phyloP scores from a whole-genome alignment of 2,329 filamentous ascomycete species.

The Aureobasidium sp. region DNA sequence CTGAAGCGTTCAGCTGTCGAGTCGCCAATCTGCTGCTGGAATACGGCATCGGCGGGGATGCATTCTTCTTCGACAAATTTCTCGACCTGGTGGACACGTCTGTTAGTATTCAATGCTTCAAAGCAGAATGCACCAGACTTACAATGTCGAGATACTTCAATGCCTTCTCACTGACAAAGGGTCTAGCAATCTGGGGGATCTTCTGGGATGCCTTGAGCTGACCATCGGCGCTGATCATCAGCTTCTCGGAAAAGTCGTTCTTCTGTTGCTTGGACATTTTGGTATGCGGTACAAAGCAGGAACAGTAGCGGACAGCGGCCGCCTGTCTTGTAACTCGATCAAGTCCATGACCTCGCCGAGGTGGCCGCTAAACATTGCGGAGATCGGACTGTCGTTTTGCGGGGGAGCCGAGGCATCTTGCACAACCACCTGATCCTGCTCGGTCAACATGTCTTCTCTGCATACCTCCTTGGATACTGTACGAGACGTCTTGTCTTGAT shows the following conservation, averaged over 20 bases:
- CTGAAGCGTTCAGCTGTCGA: slow-evolving; percentile 69
- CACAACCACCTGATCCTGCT: slow-evolving; percentile 6
- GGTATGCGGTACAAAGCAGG: background rate
- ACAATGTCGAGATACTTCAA: slow-evolving; percentile 75
- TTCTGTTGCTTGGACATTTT: slow-evolving; percentile 32
- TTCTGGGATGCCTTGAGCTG: slow-evolving; percentile 44
- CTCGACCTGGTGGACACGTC: slow-evolving; percentile 55
- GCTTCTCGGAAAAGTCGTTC: slow-evolving; percentile 28
- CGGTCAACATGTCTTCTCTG: background rate
- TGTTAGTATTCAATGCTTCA: background rate
- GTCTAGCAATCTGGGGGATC: slow-evolving; percentile 52
- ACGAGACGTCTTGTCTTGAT: background rate
- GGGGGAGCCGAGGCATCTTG: slow-evolving; percentile 7
- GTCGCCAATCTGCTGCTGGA: slow-evolving; percentile 70
- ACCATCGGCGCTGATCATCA: slow-evolving; percentile 23
- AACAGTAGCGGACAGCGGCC: background rate
- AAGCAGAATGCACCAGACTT: slow-evolving; percentile 20
- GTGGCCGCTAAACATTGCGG: slow-evolving; percentile 1
- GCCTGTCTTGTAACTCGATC: background rate
- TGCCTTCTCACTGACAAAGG: slow-evolving; percentile 73
- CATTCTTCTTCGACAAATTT: slow-evolving; percentile 96
- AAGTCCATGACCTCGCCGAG: background rate
- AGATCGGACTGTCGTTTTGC: background rate
- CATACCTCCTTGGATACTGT: background rate
- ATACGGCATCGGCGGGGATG: slow-evolving; percentile 66